These are phyloP conservation scores for Nemania sp. DNA, from an alignment of 2,329 filamentous ascomycete genomes.

Conservation along the genomic window DNA sequence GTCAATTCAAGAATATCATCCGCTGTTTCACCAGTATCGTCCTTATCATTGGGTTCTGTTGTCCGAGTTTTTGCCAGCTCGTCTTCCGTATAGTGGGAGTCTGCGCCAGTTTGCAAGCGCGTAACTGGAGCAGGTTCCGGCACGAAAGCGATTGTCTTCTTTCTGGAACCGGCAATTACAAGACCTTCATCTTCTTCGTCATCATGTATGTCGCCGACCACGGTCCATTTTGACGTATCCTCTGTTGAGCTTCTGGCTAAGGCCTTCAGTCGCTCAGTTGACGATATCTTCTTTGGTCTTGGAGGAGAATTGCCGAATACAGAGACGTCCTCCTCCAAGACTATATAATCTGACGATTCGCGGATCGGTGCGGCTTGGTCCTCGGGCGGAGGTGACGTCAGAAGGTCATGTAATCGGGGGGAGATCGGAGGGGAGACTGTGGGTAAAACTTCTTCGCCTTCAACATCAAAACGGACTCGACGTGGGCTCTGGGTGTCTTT, in stretches of 20 bases:
- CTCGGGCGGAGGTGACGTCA: conserved; percentile 34
- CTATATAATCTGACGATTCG: conserved; percentile 32
- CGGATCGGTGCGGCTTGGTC: conserved; percentile 23
- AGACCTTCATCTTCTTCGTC: conserved; percentile 41
- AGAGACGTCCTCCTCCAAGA: conserved; percentile 43
- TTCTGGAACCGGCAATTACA: conserved; percentile 34
- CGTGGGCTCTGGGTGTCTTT: conserved; percentile 57
- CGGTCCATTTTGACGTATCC: conserved; percentile 57
- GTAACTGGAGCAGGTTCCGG: background rate
- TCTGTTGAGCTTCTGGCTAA: conserved; percentile 57
- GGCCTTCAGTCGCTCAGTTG: conserved; percentile 58
- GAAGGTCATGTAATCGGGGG: conserved; percentile 37
- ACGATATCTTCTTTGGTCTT: conserved; percentile 59
- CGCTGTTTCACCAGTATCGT: conserved; percentile 21
- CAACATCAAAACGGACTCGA: conserved; percentile 65
- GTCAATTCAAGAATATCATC: conserved; percentile 39
- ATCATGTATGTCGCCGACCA: conserved; percentile 44
- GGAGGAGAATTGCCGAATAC: conserved; percentile 42
- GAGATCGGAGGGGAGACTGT: conserved; percentile 57
- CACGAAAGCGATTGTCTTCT: conserved; percentile 11
- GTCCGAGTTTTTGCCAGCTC: background rate
- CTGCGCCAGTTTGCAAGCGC: background rate
- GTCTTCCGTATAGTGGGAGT: background rate
- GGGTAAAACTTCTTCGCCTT: conserved; percentile 63
- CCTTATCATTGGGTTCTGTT: conserved; percentile 23